Conservation (phyloP, 169 alveolate species). For the Babesia divergens region DNA sequence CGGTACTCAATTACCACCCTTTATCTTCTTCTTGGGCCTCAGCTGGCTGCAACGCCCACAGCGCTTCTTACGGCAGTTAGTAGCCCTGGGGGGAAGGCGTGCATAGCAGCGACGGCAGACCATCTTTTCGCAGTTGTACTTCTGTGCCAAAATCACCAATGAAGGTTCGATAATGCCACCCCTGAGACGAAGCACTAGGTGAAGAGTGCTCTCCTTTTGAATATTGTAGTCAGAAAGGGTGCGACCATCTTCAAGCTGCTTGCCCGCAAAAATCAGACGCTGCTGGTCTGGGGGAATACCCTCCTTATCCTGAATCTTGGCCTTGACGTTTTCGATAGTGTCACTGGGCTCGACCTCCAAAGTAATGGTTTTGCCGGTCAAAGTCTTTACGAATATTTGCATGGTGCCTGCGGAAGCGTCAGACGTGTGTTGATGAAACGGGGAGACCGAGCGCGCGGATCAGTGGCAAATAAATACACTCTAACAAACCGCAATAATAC, state of each 20-base stretch:
- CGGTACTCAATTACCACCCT: slow-evolving; percentile 75
- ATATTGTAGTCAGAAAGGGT: slow-evolving; percentile 98
- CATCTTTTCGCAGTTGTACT: slow-evolving; percentile 98
- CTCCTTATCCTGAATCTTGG: slow-evolving; percentile 96
- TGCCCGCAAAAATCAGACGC: slow-evolving; percentile 98
- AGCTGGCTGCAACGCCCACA: slow-evolving; percentile 99
- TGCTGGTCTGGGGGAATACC: slow-evolving; percentile 99
- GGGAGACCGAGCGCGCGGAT: neutral
- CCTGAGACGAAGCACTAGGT: slow-evolving; percentile 96
- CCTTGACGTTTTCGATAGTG: slow-evolving; percentile 96
- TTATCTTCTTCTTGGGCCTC: slow-evolving; percentile 99
- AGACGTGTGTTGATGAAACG: neutral
- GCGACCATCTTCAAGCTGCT: slow-evolving; percentile 97
- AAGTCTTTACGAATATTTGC: slow-evolving; percentile 95
- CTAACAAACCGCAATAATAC: neutral
- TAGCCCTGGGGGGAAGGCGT: slow-evolving; percentile 98
- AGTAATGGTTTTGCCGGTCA: slow-evolving; percentile 94
- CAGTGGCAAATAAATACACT: neutral
- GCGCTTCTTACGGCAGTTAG: slow-evolving; percentile 99
- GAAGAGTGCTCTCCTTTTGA: slow-evolving; percentile 96
- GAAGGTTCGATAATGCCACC: slow-evolving; percentile 99
- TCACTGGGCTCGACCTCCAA: slow-evolving; percentile 95
- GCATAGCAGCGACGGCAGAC: slow-evolving; percentile 99
- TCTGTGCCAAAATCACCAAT: slow-evolving; percentile 96
- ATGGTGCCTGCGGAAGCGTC: slow-evolving; percentile 54